phyloP scores from a whole-genome alignment of 2,329 filamentous ascomycete species.

The Claviceps sp. region DNA sequence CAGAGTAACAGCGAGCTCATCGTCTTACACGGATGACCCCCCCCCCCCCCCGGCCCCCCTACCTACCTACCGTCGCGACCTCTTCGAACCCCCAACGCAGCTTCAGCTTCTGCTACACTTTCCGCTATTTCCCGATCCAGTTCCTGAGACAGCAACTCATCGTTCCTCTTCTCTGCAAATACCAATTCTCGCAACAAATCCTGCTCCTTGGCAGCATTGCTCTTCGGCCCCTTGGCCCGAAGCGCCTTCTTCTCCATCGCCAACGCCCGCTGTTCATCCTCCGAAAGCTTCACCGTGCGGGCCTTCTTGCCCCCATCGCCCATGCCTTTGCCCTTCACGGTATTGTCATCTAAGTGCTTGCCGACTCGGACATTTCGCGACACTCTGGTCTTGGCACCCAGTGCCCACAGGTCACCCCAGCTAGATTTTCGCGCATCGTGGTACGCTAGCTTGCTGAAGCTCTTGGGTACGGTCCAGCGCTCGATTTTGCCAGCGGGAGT shows the following conservation, averaged over 20 bases:
- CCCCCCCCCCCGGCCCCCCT: too few relatives aligned
- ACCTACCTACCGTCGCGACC: not conserved
- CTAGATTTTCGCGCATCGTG: slow-evolving; percentile 79
- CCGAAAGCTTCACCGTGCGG: slow-evolving; percentile 22
- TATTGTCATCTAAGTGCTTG: slow-evolving; percentile 25
- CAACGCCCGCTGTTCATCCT: slow-evolving; percentile 23
- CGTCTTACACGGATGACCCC: too few relatives aligned
- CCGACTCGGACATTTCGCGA: slow-evolving; percentile 48
- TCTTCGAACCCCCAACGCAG: not conserved
- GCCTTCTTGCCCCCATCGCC: slow-evolving; percentile 18
- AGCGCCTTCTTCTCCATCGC: slow-evolving; percentile 23
- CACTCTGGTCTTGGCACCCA: slow-evolving; percentile 80
- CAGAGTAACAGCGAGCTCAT: too few relatives aligned
- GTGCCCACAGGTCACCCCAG: slow-evolving; percentile 93
- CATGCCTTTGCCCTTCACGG: too few relatives aligned
- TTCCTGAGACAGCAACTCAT: slow-evolving; percentile 17
- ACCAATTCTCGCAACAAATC: slow-evolving; percentile 28
- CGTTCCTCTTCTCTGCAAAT: slow-evolving; percentile 20
- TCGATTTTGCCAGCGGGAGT: slow-evolving; percentile 76
- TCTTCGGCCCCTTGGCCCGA: slow-evolving; percentile 27
- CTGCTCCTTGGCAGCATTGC: slow-evolving; percentile 22
- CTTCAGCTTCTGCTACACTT: slow-evolving; percentile 9
- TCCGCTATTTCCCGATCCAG: slow-evolving; percentile 19
- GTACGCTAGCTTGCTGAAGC: slow-evolving; percentile 69
- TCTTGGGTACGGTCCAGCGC: slow-evolving; percentile 83